Percentiles rank a stretch among this genome's conserved stretches.
These are phyloP conservation scores for Talaromyces atroroseus DNA, from an alignment of 2,329 filamentous ascomycete genomes.

Conservation along the genomic window DNA sequence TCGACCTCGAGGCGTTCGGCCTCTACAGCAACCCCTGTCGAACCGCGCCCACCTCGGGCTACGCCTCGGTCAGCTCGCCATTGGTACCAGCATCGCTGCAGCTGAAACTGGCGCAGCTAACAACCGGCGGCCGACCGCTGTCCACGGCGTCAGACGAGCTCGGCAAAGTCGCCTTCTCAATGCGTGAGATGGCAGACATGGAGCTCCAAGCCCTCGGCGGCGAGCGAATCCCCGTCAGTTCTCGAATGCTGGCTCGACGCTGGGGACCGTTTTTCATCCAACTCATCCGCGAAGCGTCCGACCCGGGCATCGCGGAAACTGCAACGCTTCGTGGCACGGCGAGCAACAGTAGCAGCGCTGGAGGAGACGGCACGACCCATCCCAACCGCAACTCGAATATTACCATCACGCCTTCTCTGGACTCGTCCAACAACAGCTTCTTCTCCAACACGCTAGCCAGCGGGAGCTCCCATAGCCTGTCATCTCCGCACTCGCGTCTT, in stretches of 20 bases:
- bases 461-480: slow-evolving; percentile 21
- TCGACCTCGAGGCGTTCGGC: slow-evolving; percentile 94
- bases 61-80: slow-evolving; percentile 75
- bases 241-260: slow-evolving; percentile 74
- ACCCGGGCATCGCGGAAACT: slow-evolving; percentile 65
- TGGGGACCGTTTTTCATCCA: slow-evolving; percentile 98
- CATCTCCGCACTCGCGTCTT: slow-evolving; percentile 26
- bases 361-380: slow-evolving; percentile 33
- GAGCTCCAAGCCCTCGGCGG: slow-evolving; percentile 88
- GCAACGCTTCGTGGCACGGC: slow-evolving; percentile 66
- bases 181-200: slow-evolving; percentile 93
- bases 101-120: slow-evolving; percentile 44
- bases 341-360: slow-evolving; percentile 15
- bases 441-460: slow-evolving; percentile 39
- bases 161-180: slow-evolving; percentile 69
- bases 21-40: slow-evolving; percentile 93
- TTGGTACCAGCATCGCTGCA: slow-evolving; percentile 54
- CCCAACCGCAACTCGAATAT: slow-evolving; percentile 71
- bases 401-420: slow-evolving; percentile 65
- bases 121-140: slow-evolving; percentile 69
- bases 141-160: slow-evolving; percentile 77
- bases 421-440: slow-evolving; percentile 26
- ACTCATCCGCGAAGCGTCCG: slow-evolving; percentile 72
- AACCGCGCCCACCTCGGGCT: slow-evolving; percentile 70
- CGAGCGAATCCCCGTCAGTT: slow-evolving; percentile 90